Base-by-base conservation (phyloP, 257 asterid genomes). In the Cinchona pubescens region DNA sequence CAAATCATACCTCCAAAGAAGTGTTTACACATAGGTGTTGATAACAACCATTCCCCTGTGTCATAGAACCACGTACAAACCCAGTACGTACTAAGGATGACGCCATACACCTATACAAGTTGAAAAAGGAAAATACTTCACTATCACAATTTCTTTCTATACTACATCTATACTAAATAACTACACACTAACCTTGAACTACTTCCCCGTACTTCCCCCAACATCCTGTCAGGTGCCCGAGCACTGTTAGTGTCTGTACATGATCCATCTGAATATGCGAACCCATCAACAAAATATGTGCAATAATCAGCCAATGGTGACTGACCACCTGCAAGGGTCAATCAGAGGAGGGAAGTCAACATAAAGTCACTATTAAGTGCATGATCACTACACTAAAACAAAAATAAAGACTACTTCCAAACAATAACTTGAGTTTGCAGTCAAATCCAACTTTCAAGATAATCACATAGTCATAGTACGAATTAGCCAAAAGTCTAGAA, bases 251-350 rank as follows among this genome's bases (percentile, higher is more conserved):
- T 87, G 82, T 92, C 99, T 18, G 97, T 95, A 81, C 99, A 95
- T 63, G 99, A 95, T 81, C 99, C 99, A 79, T 95, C 98, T 43
- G 99, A 95, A 81, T 95, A 95, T 63, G 98, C 97, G 42, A n/a
- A n/a, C n/a, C n/a, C n/a, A n/a, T n/a, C n/a, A n/a, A 95, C 98
- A 79, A 87, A 95, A 74, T 95, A 92, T 29, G 97, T 95, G 88
- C 99, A 95, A 86, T 92, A 95, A 89, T 94, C 99, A 29, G 99
- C 99, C 88, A 95, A 86, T 59, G 99, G 90, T 59, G 99, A 95
- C 83, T 95, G 98, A 32, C 99, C 98, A 75, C 99, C 99, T 95
- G 94, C 82, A 85, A 70, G 66, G 64, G 34, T 48, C 59, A 69
- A 72, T 15, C 48, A 66, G n/a, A 35, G 35, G 46, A 56, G 56